Evolutionary conservation across 2,329 filamentous ascomycete genomes (phyloP), one percentile per base, ranked within the genome.

Genomic region (Phyllosticta citrichinensis): DNA sequence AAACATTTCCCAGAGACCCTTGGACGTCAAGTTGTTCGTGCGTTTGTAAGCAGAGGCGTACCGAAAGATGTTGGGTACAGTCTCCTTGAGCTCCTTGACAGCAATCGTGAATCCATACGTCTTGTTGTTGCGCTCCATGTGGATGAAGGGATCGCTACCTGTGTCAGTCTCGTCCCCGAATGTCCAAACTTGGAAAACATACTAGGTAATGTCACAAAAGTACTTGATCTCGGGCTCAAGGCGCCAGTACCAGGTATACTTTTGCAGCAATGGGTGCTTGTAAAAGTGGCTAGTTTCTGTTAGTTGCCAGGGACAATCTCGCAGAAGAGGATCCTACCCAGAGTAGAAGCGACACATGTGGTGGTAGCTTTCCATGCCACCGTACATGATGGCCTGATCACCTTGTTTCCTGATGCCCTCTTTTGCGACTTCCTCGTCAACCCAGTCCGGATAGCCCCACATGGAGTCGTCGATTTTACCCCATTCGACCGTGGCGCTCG

Each of bases 201-300:
- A 93, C 89, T 99, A 99, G 66, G 94, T 99, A 67, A 99, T 97
- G 73, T 99, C 94, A 76, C 94, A 99, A 79, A 99, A 99, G 79
- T 97, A 99, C 79, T 93, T 97, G 83, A 99, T 97, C 77, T 99
- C 94, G 66, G 94, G 94, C 81, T 99, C 94, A 68, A 99, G 80
- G 65, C 94, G 91, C 94, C 94, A 99, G 80, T 99, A 99, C 94
- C 94, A 99, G 72, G 97, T 91, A 77, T 97, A 99, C 76, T 97
- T 97, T 71, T 89, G 84, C 54, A 99, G 83, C 35, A 97, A 83
- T 65, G 92, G 88, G 73, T 99, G 94, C 75, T 97, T 96, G 81
- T 94, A 99, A 78, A 99, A 99, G 77, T 95, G 94, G 52, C 91
- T 87, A 61, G 33, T 3, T 40, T 27, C 22, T 25, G n/a, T 30